Percentiles rank a stretch among this genome's conserved stretches.
Conservation (phyloP, 1,284 basidiomycete species). For the Athelia sp. region DNA sequence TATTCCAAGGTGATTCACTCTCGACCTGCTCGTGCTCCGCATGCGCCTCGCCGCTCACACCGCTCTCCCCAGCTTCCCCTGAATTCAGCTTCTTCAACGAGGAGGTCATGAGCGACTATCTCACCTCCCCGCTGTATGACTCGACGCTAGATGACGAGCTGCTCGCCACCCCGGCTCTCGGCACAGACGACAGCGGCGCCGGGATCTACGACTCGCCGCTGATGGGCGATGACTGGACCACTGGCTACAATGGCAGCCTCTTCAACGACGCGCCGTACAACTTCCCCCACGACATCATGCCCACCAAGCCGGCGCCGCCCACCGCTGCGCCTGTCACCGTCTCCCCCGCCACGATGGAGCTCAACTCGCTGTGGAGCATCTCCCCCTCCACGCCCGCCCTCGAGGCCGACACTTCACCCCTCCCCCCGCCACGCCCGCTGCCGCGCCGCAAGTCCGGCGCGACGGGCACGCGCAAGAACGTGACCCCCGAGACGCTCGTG, state of each 20-base stretch:
- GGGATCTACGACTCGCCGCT: conserved; percentile 34
- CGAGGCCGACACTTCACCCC: conserved; percentile 34
- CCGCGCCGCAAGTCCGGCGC: conserved; percentile 14
- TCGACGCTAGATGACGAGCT: conserved; percentile 50
- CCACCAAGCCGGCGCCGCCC: conserved; percentile 11
- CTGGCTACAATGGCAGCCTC: background rate
- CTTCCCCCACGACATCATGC: conserved; percentile 8
- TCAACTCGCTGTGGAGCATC: conserved; percentile 37
- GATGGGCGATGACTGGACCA: conserved; percentile 10
- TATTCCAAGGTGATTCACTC: conserved; percentile 32
- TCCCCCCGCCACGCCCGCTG: no score
- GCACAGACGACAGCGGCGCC: conserved; percentile 29
- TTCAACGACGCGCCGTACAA: background rate
- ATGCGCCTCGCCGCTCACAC: conserved; percentile 1
- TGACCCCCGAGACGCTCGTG: conserved; percentile 34
- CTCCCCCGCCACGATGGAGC: conserved; percentile 17
- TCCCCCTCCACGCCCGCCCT: conserved; percentile 40
- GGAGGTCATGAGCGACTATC: conserved; percentile 26
- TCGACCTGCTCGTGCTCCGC: accelerated
- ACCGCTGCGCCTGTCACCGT: no score
- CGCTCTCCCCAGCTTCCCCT: conserved; percentile 25
- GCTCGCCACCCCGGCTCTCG: conserved; percentile 49
- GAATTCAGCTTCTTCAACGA: conserved; percentile 30
- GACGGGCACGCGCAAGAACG: conserved; percentile 36
- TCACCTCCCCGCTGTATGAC: conserved; percentile 45